Conservation (phyloP, 2,329 filamentous ascomycete genomes). For the Clarireedia monteithiana region DNA sequence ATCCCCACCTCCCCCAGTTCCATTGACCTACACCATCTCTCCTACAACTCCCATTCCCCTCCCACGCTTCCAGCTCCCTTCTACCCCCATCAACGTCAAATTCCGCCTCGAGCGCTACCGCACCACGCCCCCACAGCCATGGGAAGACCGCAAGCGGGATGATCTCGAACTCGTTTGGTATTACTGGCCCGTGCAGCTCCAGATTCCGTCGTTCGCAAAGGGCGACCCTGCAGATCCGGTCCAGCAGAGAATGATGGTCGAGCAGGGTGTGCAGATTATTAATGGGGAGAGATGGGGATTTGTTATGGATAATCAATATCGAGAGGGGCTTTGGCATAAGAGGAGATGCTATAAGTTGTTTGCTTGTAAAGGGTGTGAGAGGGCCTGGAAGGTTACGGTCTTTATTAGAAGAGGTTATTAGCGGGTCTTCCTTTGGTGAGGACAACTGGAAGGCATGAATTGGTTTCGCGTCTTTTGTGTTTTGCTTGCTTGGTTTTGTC, state of each 20-base stretch:
- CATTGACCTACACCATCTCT: neutral
- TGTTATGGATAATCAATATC: neutral
- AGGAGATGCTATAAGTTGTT: neutral
- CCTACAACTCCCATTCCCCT: neutral
- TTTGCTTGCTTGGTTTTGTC: no score
- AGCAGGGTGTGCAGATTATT: constrained; percentile 1
- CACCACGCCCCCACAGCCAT: neutral
- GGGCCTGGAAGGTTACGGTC: constrained; percentile 4
- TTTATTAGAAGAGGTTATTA: constrained; percentile 8
- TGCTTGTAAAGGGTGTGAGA: neutral
- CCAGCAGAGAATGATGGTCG: neutral
- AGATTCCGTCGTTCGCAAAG: neutral
- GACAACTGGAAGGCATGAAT: no score
- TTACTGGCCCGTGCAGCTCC: constrained; percentile 1
- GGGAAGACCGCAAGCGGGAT: neutral
- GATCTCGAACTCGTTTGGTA: neutral
- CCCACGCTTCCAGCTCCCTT: neutral
- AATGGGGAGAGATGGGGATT: constrained; percentile 4
- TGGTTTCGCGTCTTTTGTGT: no score
- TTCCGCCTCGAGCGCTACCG: constrained; percentile 2
- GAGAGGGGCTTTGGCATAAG: constrained; percentile 5
- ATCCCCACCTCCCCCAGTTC: no score
- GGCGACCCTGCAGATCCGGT: neutral
- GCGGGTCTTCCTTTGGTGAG: no score
- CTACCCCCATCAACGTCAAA: neutral